Evolutionary conservation across 2,329 filamentous ascomycete species (phyloP), one percentile per base, ranked within the genome.

Genomic region (Stemphylium vesicarium): DNA sequence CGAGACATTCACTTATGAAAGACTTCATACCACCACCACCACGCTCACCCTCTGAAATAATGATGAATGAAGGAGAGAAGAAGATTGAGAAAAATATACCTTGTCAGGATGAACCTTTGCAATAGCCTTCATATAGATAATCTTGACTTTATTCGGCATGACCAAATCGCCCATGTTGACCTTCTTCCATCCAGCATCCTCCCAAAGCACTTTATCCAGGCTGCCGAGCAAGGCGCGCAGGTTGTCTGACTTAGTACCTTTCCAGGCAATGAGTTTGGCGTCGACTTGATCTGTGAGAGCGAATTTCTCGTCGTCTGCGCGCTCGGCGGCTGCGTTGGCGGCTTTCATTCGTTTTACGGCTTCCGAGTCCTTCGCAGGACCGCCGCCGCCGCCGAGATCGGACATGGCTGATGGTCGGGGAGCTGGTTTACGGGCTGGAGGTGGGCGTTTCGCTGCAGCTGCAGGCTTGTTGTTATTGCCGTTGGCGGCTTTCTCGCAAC

Each of bases 121-220:
- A 83, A 99, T 98, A 5, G 94, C 95, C 84, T 96, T 97, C 95
- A 99, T 98, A 74, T 99, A 99, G 56, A 90, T 83, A 62, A 99
- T 89, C 85, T 99, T 99, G 75, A 98, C 95, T 82, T 94, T 96
- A 65, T 91, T 92, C 31, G 92, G 88, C 83, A 96, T 85, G 47
- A 99, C 89, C 65, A 99, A 77, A 79, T 99, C 95, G 62, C 93
- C 89, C 86, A 99, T 86, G 29, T 92, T 92, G 52, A 98, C 88
- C 80, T 96, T 96, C 81, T 96, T 97, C 95, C 95, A 99, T 4
- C 92, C 92, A 59, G 92, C 91, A 37, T 88, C 88, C 60, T 91
- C 88, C 95, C 95, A 99, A 24, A 99, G 82, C 24, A 99, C 92
- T 35, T 83, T 85, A 70, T 99, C 94, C 65, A 99, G 75, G 68